Conservation (phyloP, 202 grass and related monocot species). For the Sporobolus alterniflorus region DNA sequence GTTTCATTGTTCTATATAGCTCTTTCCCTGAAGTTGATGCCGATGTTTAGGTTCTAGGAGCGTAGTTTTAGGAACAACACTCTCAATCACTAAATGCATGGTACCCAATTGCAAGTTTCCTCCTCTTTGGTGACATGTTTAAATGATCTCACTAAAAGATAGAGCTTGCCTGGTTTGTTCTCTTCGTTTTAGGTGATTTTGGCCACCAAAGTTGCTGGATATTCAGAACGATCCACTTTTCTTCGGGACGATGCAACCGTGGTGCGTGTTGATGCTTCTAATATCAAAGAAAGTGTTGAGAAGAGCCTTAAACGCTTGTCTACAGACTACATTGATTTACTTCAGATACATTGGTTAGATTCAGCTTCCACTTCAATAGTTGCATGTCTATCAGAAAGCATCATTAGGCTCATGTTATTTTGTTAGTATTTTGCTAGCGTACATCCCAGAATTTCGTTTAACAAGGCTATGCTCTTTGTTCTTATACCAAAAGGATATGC, state of each 20-base stretch:
- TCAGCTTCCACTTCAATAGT: background rate
- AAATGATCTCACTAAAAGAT: conserved; percentile 22
- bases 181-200: conserved; percentile 67
- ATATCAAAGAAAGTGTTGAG: conserved; percentile 96
- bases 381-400: background rate
- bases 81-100: background rate
- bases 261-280: conserved; percentile 74
- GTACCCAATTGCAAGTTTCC: background rate
- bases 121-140: conserved; percentile 10
- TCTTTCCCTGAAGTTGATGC: background rate
- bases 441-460: background rate
- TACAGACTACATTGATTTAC: conserved; percentile 96
- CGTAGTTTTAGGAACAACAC: background rate
- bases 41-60: background rate
- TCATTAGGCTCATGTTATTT: background rate
- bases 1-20: no score
- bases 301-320: conserved; percentile 91
- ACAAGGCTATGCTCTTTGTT: background rate
- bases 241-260: conserved; percentile 67
- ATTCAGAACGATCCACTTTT: conserved; percentile 56
- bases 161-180: background rate
- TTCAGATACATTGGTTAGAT: conserved; percentile 97
- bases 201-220: conserved; percentile 92
- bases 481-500: background rate
- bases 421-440: background rate